Conservation (phyloP, 2,329 filamentous ascomycete species). For the Trichoderma sp. region DNA sequence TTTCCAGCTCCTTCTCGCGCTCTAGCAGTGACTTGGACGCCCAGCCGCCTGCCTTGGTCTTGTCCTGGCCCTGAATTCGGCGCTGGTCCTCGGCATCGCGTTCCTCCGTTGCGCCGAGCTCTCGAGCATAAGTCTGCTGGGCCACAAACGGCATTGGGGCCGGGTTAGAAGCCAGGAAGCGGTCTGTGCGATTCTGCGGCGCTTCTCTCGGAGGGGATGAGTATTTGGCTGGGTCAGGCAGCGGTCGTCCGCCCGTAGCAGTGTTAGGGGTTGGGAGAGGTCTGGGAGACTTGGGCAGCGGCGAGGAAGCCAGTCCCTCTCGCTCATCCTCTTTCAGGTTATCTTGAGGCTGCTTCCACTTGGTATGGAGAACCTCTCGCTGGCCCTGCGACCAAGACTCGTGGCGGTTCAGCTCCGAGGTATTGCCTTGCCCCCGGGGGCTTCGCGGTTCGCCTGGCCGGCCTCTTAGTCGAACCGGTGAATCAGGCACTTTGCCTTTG, state of each 20-base stretch:
- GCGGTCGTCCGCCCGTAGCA: constrained; percentile 49
- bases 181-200: constrained; percentile 54
- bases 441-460: constrained; percentile 25
- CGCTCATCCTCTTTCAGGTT: constrained; percentile 33
- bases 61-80: constrained; percentile 57
- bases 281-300: constrained; percentile 38
- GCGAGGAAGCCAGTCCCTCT: constrained; percentile 27
- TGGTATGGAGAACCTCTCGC: constrained; percentile 62
- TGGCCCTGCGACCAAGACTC: constrained; percentile 67
- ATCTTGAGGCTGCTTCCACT: constrained; percentile 48
- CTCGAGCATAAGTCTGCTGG: constrained; percentile 55
- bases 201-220: constrained; percentile 27
- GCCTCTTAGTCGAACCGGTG: constrained; percentile 23
- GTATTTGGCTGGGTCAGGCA: constrained; percentile 51
- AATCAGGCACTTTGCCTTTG: constrained; percentile 38
- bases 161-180: constrained; percentile 57
- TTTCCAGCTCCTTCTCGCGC: constrained; percentile 78
- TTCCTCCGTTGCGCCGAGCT: constrained; percentile 60
- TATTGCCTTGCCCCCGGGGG: background rate
- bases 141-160: constrained; percentile 45
- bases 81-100: constrained; percentile 63
- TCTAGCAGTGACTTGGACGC: constrained; percentile 72
- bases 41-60: constrained; percentile 64
- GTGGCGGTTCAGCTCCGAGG: constrained; percentile 47
- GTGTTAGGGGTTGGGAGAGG: constrained; percentile 46